Evolutionary conservation across 306 rosid species (phyloP), one percentile per base, ranked within the genome.

Genomic region (Oemleria cerasiformis): DNA sequence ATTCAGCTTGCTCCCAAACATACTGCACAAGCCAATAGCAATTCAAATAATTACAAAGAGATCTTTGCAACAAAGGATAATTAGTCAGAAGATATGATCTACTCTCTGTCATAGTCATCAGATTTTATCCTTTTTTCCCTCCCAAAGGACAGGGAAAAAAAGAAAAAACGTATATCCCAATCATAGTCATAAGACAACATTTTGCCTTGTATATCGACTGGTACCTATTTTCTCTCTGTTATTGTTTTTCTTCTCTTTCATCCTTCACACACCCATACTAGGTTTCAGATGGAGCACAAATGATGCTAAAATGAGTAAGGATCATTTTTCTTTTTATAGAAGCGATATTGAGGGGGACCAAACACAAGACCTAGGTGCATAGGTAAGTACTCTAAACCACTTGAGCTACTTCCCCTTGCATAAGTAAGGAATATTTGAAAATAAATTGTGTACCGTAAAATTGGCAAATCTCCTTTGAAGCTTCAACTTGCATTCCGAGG

Each of bases 1-100:
- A 93, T 65, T 93, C 98, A 53, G 88, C 97, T 86, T 93, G 97
- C 86, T 93, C 98, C 96, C 98, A 93, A 9, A 86, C 81, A 73
- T 90, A 90, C 98, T 90, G 88, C 88, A 84, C 47, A 75, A 74
- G 78, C 72, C 55, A 50, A 65, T 64, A 75, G 42, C 63, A 71
- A 53, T 75, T 44, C 59, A 67, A 51, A 62, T 70, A 45, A 73
- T 10, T 55, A 21, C 3, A 81, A 65, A 54, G 30, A 12, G 17
- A 23, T 43, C 25, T 45, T 38, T 36, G 34, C 40, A 30, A 68
- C 41, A 58, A 34, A 53, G 34, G 49, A 16, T 13, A 67, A 8
- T 20, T 34, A 66, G 38, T 36, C 54, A 34, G 2, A 67, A 36
- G 61, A 47, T 44, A 23, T 21, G 23, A 56, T 71, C 38, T 30